phyloP scores from a whole-genome alignment of 331 rosid species.

The Spiraea crenata region DNA sequence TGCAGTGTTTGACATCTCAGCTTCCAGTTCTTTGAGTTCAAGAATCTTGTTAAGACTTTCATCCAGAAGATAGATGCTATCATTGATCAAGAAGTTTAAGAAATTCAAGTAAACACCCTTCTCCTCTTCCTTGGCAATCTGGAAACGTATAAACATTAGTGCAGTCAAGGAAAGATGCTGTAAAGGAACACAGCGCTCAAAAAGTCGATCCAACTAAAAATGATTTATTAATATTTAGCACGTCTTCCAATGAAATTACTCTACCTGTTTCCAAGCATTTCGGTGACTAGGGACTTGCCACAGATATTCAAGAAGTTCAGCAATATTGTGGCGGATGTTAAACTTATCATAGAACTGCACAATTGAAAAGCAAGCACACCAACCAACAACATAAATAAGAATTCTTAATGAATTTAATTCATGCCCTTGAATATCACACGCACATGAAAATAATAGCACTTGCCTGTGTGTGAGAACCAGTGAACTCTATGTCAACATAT shows the following conservation, averaged over 20 bases:
- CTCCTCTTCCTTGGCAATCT: conserved; percentile 99
- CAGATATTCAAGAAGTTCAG: conserved; percentile 95
- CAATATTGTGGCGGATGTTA: conserved; percentile 96
- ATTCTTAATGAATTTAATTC: neutral
- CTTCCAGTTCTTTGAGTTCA: conserved; percentile 92
- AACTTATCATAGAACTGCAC: conserved; percentile 96
- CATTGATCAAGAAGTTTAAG: conserved; percentile 92
- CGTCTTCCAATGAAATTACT: conserved; percentile 8
- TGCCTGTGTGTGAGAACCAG: conserved; percentile 99
- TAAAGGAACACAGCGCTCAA: neutral
- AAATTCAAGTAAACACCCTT: conserved; percentile 97
- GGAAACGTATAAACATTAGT: conserved; percentile 30
- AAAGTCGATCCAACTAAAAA: neutral
- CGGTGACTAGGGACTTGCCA: conserved; percentile 99
- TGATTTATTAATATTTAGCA: neutral
- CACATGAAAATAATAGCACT: conserved; percentile 3
- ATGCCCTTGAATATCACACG: neutral
- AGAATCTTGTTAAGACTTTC: conserved; percentile 98
- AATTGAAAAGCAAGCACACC: conserved; percentile 25
- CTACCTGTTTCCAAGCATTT: conserved; percentile 96
- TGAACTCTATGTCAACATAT: conserved; percentile 96
- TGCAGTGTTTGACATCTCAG: conserved; percentile 90
- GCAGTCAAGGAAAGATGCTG: conserved; percentile 17
- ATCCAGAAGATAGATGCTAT: conserved; percentile 95
- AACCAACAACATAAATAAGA: conserved; percentile 17